Evolutionary conservation across 2,329 filamentous ascomycete genomes (phyloP), one percentile per base, ranked within the genome.

Genomic region (Plenodomus tracheiphilus): DNA sequence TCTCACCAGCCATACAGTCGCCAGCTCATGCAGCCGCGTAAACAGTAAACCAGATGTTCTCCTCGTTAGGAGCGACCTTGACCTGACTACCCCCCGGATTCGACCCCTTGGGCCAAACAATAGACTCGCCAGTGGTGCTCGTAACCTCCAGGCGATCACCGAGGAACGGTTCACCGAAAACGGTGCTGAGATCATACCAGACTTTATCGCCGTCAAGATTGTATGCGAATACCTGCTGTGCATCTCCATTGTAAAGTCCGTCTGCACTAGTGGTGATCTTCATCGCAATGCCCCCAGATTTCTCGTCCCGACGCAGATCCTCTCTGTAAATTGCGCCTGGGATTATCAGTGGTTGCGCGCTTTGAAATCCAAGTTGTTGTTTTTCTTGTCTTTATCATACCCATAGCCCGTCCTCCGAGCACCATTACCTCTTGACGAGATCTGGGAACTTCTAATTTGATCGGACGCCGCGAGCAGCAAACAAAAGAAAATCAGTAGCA

Each of bases 81-180:
- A 62, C 55, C 34, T 65, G 61, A 36, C 53, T 62, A 4, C 60
- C 62, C 22, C 56, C 60, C 25, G 59, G 59, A 46, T 65, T 49
- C 8, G 51, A 47, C 2, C 64, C 65, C 9, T 48, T 49, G 3
- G 61, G 54, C 63, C 63, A 68, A 13, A 56, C 44, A 37, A 68
- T 66, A 4, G 49, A 50, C 5, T 48, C 52, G n/a, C 58, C 56
- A 17, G 46, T 53, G 15, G 49, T 51, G 13, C 54, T 59, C 19
- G 47, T 52, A 7, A 66, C 61, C 22, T 51, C 58, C 10, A 66
- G 34, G 9, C 44, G 53, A n/a, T 57, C 51, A 6, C 65, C 65
- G 7, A 42, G 49, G 36, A 69, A 69, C n/a, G 64, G 65, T 13
- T 61, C 62, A 1, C 64, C 62, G 46, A 65, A 61, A 15, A 61